Conservation (phyloP, 352 stramenopile species). For the Phytophthora lateralis region DNA sequence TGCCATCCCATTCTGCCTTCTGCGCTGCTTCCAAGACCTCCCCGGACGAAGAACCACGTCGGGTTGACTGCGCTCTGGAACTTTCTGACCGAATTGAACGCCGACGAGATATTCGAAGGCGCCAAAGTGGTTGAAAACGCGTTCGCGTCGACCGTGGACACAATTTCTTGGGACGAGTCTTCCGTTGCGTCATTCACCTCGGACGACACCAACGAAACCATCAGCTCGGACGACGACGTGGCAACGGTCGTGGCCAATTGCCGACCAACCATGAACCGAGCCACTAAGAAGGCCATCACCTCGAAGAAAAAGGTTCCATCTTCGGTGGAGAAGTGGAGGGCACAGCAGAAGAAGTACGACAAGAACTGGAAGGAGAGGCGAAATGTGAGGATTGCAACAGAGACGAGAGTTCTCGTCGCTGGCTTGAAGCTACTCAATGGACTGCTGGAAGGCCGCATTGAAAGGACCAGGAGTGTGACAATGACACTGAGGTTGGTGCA, state of each 20-base stretch:
- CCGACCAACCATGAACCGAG: not conserved
- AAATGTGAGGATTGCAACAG: not conserved
- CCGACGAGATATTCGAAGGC: constrained; percentile 7
- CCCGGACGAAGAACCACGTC: constrained; percentile 9
- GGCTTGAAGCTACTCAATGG: constrained; percentile 27
- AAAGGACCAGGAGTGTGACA: constrained; percentile 15
- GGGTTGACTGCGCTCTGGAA: constrained; percentile 18
- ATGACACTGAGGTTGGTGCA: constrained; percentile 14
- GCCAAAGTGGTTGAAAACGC: constrained; percentile 2
- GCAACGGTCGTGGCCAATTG: not conserved
- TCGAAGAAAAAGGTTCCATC: not conserved
- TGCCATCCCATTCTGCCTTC: constrained; percentile 17
- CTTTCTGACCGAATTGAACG: constrained; percentile 14
- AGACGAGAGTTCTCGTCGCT: constrained; percentile 13
- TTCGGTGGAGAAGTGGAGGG: not conserved
- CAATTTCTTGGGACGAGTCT: constrained; percentile 1
- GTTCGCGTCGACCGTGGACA: not conserved
- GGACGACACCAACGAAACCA: not conserved
- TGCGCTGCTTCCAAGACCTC: not conserved
- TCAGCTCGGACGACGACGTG: not conserved
- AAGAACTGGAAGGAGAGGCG: not conserved
- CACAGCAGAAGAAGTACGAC: not conserved
- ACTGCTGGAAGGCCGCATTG: constrained; percentile 20
- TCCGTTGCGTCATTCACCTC: not conserved
- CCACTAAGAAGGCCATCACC: not conserved